Base-by-base conservation (phyloP, 2,329 filamentous ascomycete genomes). In the Emergomyces orientalis region DNA sequence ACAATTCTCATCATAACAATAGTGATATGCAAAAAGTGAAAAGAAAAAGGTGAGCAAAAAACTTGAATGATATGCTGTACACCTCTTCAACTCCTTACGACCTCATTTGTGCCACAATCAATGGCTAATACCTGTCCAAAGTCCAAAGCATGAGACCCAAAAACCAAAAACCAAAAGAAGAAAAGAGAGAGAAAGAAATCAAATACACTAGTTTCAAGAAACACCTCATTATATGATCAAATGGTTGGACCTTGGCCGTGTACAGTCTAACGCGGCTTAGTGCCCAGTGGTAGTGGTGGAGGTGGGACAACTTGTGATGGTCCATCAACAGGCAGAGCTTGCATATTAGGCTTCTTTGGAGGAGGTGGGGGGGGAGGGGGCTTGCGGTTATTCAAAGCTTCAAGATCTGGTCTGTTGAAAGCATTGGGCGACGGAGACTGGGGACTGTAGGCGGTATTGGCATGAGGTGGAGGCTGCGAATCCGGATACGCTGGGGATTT, bases 321-420 rank as follows among this genome's bases (percentile, higher is more conserved):
- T 55, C 71, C 68, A 47, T 59, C 64, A 32, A 65, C 63, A 49
- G 72, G 68, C 34, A 69, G 70, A 9, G 74, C 74, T n/a, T 77
- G 73, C 63, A 84, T 71, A 41, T 76, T 77, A 52, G 77, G 77
- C 69, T 81, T 84, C 75, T 85, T 85, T 41, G 79, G 78, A 37
- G 81, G 81, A n/a, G 82, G 83, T 1, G 84, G 84, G 2, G 84
- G 84, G 19, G 84, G 80, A 3, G 80, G 78, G 51, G 83, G 81
- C 76, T 84, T 83, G 65, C 72, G 76, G 47, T 70, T 71, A 60
- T 68, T 75, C 62, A 67, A 71, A 68, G 60, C 70, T 70, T 65
- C 73, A 62, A 64, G 68, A 70, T 75, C 62, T 68, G 71, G 63
- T 54, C 67, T 68, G 72, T 64, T 58, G 27, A 43, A 58, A 17